Conservation (phyloP, 805 yeast species). For the Pichia thaimueangensis region DNA sequence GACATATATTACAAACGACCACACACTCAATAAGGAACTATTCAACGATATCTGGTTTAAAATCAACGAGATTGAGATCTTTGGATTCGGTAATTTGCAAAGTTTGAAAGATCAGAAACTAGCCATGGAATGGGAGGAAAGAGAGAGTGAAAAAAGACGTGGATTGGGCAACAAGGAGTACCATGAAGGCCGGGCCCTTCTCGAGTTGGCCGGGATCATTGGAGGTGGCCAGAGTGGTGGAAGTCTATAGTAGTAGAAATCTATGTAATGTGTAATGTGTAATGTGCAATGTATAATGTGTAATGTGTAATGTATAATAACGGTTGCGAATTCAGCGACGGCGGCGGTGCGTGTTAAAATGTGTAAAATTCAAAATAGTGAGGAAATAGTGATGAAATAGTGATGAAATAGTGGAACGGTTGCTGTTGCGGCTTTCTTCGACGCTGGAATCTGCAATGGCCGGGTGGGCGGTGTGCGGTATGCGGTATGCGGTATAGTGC, state of each 20-base stretch:
- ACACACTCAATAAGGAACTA: constrained; percentile 19
- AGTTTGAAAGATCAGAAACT: constrained; percentile 71
- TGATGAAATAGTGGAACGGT: too few species aligned
- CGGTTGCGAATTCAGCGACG: too few species aligned
- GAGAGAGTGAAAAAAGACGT: constrained; percentile 75
- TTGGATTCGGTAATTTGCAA: constrained; percentile 83
- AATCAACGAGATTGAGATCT: constrained; percentile 75
- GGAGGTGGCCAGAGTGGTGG: constrained; percentile 45
- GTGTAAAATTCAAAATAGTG: too few species aligned
- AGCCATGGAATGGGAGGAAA: constrained; percentile 88
- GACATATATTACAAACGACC: constrained; percentile 24
- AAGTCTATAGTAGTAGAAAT: constrained; percentile 35
- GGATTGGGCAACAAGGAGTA: constrained; percentile 56
- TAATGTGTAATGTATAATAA: too few species aligned
- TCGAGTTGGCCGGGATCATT: constrained; percentile 73
- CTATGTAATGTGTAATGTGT: too few species aligned
- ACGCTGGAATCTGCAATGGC: too few species aligned
- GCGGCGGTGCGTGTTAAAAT: too few species aligned
- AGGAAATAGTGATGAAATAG: too few species aligned
- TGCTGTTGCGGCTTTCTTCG: too few species aligned
- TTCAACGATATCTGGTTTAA: constrained; percentile 64
- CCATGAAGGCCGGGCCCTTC: constrained; percentile 77
- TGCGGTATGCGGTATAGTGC: too few species aligned
- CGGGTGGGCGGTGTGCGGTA: too few species aligned
- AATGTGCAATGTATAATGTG: too few species aligned